A percentile compares a stretch with the other conserved stretches of the same genome.
Evolutionary conservation across 106 monocot species (phyloP).

Genomic region (Phalaenopsis aphrodite): DNA sequence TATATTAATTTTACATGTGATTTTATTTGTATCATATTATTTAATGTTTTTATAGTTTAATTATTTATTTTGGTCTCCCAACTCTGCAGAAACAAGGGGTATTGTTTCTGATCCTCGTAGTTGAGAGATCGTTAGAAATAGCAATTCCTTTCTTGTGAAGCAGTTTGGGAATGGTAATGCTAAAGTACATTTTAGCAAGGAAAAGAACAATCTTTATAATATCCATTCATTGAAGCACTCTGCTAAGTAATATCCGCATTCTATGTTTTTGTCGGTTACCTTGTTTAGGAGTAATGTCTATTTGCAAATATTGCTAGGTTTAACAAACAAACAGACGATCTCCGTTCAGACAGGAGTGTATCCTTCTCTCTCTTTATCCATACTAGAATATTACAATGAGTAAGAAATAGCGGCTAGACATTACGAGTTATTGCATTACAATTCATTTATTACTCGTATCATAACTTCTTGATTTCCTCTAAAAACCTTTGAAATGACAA

Average conservation of each 20-base stretch:
- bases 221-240: conserved; percentile 67
- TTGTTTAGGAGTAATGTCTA: not conserved
- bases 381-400: too few species aligned
- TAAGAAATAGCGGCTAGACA: too few species aligned
- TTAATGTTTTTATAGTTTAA: too few species aligned
- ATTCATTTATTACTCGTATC: too few species aligned
- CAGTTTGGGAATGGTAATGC: conserved; percentile 64
- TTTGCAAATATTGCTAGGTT: conserved; percentile 22
- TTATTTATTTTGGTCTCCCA: too few species aligned
- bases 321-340: conserved; percentile 58
- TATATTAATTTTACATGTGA: too few species aligned
- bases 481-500: too few species aligned
- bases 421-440: too few species aligned
- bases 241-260: conserved; percentile 12
- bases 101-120: conserved; percentile 39
- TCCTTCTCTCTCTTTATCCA: not conserved
- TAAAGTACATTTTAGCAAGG: conserved; percentile 71
- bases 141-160: conserved; percentile 65
- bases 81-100: conserved; percentile 22
- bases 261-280: not conserved
- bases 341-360: conserved; percentile 41
- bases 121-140: conserved; percentile 73
- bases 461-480: too few species aligned
- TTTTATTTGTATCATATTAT: too few species aligned
- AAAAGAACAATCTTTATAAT: conserved; percentile 70